phyloP scores from a whole-genome alignment of 768 basidiomycete species.

The Suillus discolor region DNA sequence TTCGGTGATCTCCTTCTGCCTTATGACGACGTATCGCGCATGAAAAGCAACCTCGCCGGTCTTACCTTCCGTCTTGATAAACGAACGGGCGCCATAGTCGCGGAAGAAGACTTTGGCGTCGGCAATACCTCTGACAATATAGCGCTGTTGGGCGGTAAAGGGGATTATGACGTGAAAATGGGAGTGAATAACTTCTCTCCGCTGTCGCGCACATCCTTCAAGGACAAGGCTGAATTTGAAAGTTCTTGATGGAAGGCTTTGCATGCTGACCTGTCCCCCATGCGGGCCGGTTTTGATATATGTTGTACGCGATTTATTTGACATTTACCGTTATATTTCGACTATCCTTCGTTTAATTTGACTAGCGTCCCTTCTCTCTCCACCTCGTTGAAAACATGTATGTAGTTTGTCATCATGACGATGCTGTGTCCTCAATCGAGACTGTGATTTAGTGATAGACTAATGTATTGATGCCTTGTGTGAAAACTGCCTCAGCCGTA shows the following conservation, averaged over 20 bases:
- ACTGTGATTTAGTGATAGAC: neutral
- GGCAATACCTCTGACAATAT: conserved; percentile 14
- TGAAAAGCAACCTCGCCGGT: conserved; percentile 51
- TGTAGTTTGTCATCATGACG: neutral
- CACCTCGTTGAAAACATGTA: neutral
- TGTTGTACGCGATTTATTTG: neutral
- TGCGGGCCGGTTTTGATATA: neutral
- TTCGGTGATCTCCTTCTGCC: conserved; percentile 64
- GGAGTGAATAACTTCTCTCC: conserved; percentile 10
- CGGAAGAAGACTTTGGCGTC: conserved; percentile 43
- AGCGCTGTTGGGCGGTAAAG: conserved; percentile 18
- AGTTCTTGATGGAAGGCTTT: neutral
- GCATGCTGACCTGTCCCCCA: neutral
- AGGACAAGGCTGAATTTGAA: conserved; percentile 1
- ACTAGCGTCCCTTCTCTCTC: neutral
- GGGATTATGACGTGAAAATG: conserved; percentile 10
- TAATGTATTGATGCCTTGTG: neutral
- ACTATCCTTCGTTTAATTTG: neutral
- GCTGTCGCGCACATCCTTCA: conserved; percentile 11
- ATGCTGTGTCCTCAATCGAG: neutral
- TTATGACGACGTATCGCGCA: conserved; percentile 49
- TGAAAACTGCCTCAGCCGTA: neutral
- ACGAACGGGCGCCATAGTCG: conserved; percentile 63
- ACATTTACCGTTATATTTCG: neutral
- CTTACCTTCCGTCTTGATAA: conserved; percentile 57